A percentile compares a stretch with the other conserved stretches of the same genome.
These are phyloP conservation scores for Hypholoma sublateritium DNA, from an alignment of 768 basidiomycete species.

Conservation along the genomic window DNA sequence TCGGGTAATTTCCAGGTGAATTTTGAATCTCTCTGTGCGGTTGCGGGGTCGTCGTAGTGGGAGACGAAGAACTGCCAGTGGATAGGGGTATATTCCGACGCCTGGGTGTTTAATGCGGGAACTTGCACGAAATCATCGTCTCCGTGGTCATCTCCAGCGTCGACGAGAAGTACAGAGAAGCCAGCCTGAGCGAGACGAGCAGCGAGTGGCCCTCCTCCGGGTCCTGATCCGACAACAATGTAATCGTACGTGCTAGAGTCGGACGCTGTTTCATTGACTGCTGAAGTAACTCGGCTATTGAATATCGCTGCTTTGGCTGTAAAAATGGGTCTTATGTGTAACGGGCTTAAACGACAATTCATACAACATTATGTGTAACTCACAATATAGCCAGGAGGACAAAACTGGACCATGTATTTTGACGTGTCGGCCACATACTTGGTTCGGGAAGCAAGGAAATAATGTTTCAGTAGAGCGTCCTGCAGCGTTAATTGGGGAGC, in stretches of 20 bases:
- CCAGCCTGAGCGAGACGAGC: slow-evolving; percentile 7
- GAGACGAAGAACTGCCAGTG: slow-evolving; percentile 5
- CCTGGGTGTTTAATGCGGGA: not conserved
- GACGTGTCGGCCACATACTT: too few species aligned
- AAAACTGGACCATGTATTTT: too few species aligned
- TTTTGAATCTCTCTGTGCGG: slow-evolving; percentile 5
- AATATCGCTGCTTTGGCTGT: not conserved
- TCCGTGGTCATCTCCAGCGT: slow-evolving; percentile 5
- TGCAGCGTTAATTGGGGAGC: too few species aligned
- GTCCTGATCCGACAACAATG: slow-evolving; percentile 5
- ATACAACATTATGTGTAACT: too few species aligned
- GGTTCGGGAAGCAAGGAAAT: too few species aligned
- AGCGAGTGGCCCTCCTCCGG: slow-evolving; percentile 5
- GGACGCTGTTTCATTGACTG: not conserved
- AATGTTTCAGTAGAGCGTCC: too few species aligned
- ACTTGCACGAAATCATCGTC: slow-evolving; percentile 1
- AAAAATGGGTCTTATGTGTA: too few species aligned
- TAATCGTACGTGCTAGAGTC: slow-evolving; percentile 3
- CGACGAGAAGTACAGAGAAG: slow-evolving; percentile 4
- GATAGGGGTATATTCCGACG: slow-evolving; percentile 3
- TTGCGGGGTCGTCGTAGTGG: slow-evolving; percentile 2
- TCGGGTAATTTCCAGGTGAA: slow-evolving; percentile 5
- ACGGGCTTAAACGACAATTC: too few species aligned
- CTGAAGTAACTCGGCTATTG: not conserved
- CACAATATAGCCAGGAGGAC: too few species aligned